These are phyloP conservation scores for Spergularia bocconei DNA, from an alignment of 148 eudicot genomes.

Conservation along the genomic window DNA sequence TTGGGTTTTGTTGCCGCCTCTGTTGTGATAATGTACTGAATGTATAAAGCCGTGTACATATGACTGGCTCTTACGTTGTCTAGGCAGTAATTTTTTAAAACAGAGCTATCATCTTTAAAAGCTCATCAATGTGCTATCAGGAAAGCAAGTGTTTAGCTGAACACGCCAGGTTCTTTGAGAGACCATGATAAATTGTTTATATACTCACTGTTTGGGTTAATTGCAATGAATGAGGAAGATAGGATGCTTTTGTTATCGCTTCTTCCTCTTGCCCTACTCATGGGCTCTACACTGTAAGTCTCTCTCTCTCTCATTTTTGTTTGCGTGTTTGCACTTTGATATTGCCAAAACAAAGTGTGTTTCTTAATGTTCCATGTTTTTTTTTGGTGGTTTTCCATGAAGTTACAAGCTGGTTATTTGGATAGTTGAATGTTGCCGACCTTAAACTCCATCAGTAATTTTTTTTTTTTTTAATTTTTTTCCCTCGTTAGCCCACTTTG, in stretches of 20 bases:
- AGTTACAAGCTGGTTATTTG: neutral
- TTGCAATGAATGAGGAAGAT: neutral
- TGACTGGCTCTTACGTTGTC: no score
- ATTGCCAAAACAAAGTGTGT: neutral
- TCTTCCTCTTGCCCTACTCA: neutral
- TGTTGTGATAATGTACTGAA: no score
- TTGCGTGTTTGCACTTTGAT: neutral
- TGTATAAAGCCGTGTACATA: no score
- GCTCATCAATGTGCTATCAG: no score
- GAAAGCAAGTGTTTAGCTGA: no score
- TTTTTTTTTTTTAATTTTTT: neutral
- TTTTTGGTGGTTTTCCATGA: neutral
- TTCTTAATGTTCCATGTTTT: neutral
- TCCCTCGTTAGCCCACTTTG: neutral
- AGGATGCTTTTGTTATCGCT: neutral
- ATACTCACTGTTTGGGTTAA: neutral
- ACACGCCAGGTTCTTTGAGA: no score
- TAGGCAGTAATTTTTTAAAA: no score
- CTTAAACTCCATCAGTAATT: neutral
- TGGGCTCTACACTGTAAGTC: slow-evolving; percentile 3
- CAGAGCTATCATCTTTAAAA: no score
- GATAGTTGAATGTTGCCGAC: neutral
- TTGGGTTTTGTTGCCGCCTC: no score
- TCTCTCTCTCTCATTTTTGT: neutral
- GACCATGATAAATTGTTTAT: no score